phyloP scores from a whole-genome alignment of 1,284 basidiomycete genomes.

The Boletus mariae region DNA sequence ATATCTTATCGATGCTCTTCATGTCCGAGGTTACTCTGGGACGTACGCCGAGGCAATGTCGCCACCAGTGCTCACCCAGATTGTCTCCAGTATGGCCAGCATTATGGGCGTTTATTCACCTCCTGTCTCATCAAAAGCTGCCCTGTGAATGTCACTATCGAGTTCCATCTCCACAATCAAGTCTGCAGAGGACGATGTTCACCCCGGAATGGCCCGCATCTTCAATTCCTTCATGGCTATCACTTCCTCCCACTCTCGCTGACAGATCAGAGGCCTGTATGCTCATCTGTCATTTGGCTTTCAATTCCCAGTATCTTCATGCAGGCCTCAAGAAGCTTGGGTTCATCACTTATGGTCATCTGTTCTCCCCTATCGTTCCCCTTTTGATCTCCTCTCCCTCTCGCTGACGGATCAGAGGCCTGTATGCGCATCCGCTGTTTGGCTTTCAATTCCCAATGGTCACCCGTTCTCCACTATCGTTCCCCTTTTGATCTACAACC shows the following conservation, averaged over 20 bases:
- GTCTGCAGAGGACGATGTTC: constrained; percentile 37
- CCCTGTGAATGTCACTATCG: constrained; percentile 28
- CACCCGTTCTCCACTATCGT: constrained; percentile 91
- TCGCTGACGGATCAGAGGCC: no score
- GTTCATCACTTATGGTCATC: constrained; percentile 94
- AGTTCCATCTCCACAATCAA: constrained; percentile 32
- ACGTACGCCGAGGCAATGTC: constrained; percentile 90
- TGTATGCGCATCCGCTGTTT: no score
- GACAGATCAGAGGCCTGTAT: constrained; percentile 83
- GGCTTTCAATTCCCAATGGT: constrained; percentile 28
- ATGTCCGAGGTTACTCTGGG: constrained; percentile 80
- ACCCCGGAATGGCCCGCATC: constrained; percentile 65
- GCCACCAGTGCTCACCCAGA: constrained; percentile 88
- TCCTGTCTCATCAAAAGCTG: constrained; percentile 39
- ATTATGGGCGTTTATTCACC: constrained; percentile 87
- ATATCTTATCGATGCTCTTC: constrained; percentile 76
- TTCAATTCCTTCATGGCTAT: constrained; percentile 67
- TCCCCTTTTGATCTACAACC: constrained; percentile 90
- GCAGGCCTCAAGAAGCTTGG: constrained; percentile 88
- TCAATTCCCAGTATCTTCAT: constrained; percentile 93
- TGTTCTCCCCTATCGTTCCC: constrained; percentile 91
- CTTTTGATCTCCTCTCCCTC: constrained; percentile 62
- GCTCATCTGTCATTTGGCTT: constrained; percentile 85
- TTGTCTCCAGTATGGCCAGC: constrained; percentile 89
- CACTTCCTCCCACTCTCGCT: constrained; percentile 62